phyloP scores from a whole-genome alignment of 495 filamentous ascomycete genomes.

The Penicillium desertorum region DNA sequence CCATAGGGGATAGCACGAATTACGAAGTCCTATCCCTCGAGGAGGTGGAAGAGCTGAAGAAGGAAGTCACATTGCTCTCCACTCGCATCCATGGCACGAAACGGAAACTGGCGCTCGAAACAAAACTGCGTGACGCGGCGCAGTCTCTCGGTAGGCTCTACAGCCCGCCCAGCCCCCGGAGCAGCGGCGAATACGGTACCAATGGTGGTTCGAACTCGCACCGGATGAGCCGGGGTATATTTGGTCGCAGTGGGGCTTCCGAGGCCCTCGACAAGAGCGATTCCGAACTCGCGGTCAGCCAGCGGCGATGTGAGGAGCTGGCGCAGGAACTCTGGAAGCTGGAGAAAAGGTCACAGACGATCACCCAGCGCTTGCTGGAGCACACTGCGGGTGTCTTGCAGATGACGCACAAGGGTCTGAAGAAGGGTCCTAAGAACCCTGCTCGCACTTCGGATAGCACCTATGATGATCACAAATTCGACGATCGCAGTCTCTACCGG shows the following conservation, averaged over 20 bases:
- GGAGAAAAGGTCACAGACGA: constrained; percentile 68
- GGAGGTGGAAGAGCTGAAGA: constrained; percentile 88
- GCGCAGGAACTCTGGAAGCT: constrained; percentile 74
- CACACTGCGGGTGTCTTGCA: constrained; percentile 92
- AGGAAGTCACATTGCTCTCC: constrained; percentile 66
- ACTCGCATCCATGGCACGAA: constrained; percentile 75
- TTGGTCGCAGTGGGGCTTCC: constrained; percentile 40
- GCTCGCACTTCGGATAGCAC: constrained; percentile 69
- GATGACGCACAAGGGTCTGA: constrained; percentile 71
- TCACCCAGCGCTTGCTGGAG: constrained; percentile 72
- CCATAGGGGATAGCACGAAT: constrained; percentile 77
- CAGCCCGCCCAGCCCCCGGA: constrained; percentile 49
- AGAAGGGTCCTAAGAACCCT: constrained; percentile 44
- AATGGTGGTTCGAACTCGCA: constrained; percentile 30
- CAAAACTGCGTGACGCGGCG: constrained; percentile 90
- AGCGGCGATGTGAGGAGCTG: constrained; percentile 81
- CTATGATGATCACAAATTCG: constrained; percentile 64
- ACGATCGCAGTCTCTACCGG: constrained; percentile 77
- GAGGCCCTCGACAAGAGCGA: constrained; percentile 57
- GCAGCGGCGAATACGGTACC: constrained; percentile 35
- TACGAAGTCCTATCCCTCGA: constrained; percentile 86
- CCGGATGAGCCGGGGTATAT: constrained; percentile 49
- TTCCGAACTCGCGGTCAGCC: constrained; percentile 70
- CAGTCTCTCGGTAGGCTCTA: constrained; percentile 79
- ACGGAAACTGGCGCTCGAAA: constrained; percentile 84